Base-by-base conservation (phyloP, 2,329 filamentous ascomycete species). In the Hirsutella thompsonii region DNA sequence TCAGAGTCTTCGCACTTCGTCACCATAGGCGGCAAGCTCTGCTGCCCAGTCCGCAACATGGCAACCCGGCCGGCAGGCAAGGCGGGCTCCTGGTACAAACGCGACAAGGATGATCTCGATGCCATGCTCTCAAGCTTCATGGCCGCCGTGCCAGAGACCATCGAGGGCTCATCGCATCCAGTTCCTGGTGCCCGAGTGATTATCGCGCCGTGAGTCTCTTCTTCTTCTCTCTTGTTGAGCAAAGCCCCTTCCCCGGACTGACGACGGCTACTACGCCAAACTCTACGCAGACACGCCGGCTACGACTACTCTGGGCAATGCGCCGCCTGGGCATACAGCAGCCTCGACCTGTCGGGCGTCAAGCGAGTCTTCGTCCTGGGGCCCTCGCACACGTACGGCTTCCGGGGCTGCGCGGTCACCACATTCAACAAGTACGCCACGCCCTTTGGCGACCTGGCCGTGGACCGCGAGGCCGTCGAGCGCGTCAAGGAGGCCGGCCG, bases 311-410 rank as follows among this genome's bases (percentile, higher is more conserved):
- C 92, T 4, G 92, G 92, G 8, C 76, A 81, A 32, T 90, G 87
- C 50, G 92, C 92, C 35, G 92, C 89, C 35, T 96, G 87, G 80
- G 92, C 92, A 8, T 98, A 96, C 65, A 92, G 86, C 61, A 75
- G 76, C 6, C 79, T 94, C 38, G 88, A 96, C 58, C 72, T 96
- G 42, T 81, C 78, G 44, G 76, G 77, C 46, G 82, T 80, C 20
- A 94, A 93, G 62, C 82, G 88, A 3, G 75, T 98, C 48, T 96
- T 98, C 56, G 69, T 98, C 34, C 76, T 98, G 14, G 92, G 92
- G 0, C 92, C 92, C 2, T 95, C 90, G 1, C 92, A 98, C 55
- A 87, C 90, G 38, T 79, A 84, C 59, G 83, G 86, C 48, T 76
- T 96, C 2, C 67, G 73, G 2, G 83, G 80, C 38, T 83, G 84